Percentiles rank a stretch among this genome's conserved stretches.
Conservation (phyloP, 345 rosid genomes). For the Linum tenue region DNA sequence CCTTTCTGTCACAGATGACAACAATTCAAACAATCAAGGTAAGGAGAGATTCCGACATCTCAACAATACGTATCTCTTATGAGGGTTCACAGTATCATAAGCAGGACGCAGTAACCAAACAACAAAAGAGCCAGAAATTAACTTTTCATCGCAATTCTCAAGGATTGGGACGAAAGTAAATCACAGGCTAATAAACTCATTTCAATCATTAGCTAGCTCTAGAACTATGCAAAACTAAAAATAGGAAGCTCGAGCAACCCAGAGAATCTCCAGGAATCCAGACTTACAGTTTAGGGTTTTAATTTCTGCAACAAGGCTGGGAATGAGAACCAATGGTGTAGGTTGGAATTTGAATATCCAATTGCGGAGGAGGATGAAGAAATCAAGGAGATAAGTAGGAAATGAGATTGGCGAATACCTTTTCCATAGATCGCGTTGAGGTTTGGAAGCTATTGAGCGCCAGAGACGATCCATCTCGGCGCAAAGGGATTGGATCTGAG, state of each 20-base stretch:
- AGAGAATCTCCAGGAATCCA: too few relatives aligned
- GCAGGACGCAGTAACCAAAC: not conserved
- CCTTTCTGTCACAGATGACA: conserved; percentile 38
- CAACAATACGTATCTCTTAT: too few relatives aligned
- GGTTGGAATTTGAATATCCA: too few relatives aligned
- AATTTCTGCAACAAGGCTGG: too few relatives aligned
- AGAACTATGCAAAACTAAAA: too few relatives aligned
- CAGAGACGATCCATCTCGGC: conserved; percentile 74
- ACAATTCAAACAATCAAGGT: not conserved
- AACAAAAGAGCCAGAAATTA: not conserved
- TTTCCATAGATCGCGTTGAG: conserved; percentile 97
- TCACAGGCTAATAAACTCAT: not conserved
- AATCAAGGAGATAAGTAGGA: not conserved
- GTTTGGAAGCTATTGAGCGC: conserved; percentile 64
- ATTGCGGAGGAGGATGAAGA: not conserved
- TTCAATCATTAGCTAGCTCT: not conserved
- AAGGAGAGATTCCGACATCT: too few relatives aligned
- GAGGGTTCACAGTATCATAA: not conserved
- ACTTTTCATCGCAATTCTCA: too few relatives aligned
- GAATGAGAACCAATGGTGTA: too few relatives aligned
- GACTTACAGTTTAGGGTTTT: too few relatives aligned
- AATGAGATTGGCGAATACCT: conserved; percentile 27
- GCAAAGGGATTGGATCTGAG: conserved; percentile 68
- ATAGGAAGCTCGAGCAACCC: too few relatives aligned
- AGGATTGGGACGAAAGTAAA: too few relatives aligned